Evolutionary conservation across 1,284 basidiomycete species (phyloP).

Genomic region (Sphagnurus paluster): DNA sequence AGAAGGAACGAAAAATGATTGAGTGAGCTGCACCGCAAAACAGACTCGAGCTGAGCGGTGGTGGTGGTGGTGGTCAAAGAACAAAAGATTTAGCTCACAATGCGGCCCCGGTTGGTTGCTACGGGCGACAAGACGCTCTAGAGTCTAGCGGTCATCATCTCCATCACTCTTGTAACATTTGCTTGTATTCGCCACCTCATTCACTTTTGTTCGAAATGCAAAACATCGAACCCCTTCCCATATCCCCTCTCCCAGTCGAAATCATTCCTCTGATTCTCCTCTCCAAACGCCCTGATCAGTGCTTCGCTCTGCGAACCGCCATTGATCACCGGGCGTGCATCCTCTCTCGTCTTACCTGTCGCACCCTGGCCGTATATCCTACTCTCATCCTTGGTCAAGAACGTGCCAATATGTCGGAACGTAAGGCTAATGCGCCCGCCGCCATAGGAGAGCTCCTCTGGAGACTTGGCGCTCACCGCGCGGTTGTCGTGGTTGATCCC

Average conservation of each 20-base stretch:
- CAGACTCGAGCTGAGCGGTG: too few species aligned
- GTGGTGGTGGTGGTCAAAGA: constrained; percentile 13
- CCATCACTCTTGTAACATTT: too few species aligned
- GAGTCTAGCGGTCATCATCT: too few species aligned
- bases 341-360: constrained; percentile 46
- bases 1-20: not conserved
- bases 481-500: constrained; percentile 73
- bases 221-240: constrained; percentile 13
- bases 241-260: constrained; percentile 66
- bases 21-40: too few species aligned
- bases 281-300: constrained; percentile 63
- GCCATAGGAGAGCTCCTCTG: constrained; percentile 48
- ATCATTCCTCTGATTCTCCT: constrained; percentile 64
- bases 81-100: constrained; percentile 1
- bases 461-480: constrained; percentile 46
- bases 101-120: constrained; percentile 12
- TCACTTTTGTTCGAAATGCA: constrained; percentile 6
- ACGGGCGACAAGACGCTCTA: constrained; percentile 6
- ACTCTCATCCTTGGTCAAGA: constrained; percentile 49
- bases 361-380: constrained; percentile 72
- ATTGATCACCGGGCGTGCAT: constrained; percentile 49
- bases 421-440: constrained; percentile 77
- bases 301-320: constrained; percentile 49
- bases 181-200: not conserved
- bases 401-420: constrained; percentile 75